Evolutionary conservation across 345 rosid genomes (phyloP), one percentile per base, ranked within the genome.

Genomic region (Gossypium ekmanianum): DNA sequence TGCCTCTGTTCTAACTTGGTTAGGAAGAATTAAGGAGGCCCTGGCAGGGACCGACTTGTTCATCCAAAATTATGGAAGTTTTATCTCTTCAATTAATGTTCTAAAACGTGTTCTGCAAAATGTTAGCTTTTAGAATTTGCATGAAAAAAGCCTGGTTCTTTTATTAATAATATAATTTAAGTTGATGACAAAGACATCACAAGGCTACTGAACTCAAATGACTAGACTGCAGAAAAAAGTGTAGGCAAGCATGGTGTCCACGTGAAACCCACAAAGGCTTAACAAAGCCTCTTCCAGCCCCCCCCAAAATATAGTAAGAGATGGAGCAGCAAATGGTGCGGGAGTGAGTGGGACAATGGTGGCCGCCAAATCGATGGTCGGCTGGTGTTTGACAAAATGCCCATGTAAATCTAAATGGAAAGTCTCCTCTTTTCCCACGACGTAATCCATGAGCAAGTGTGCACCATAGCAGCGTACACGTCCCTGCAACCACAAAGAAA

Each of bases 291-390:
- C 41, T 9, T 18, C 8, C 34, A 13, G 7, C 41, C 20, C 20
- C 20, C 41, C 0, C 41, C 41, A 5, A 34, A 1, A 57, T 20
- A 13, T 6, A 16, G 57, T 17, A 6, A 54, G 20, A 54, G 22
- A 54, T 17, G 57, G 18, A 51, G 44, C 70, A 61, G 62, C 50
- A 59, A 72, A 5, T 76, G 75, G 78, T 76, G 22, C 43, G 66
- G 76, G 59, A 34, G 24, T 52, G 76, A 59, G 65, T 76, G 74
- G 79, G 81, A 79, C 81, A 74, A 54, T 2, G 52, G 61, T 57
- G 61, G 79, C 79, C 81, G 69, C 51, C 78, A 67, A 27, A 69
- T 69, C 44, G 29, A 51, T 50, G 73, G 45, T 51, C 29, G 59
- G 72, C 9, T 22, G 41, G 43, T 68, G 41, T 68, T 67, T 24